Base-by-base conservation (phyloP, 2,329 filamentous ascomycete genomes). In the Cordyceps pruinosa region DNA sequence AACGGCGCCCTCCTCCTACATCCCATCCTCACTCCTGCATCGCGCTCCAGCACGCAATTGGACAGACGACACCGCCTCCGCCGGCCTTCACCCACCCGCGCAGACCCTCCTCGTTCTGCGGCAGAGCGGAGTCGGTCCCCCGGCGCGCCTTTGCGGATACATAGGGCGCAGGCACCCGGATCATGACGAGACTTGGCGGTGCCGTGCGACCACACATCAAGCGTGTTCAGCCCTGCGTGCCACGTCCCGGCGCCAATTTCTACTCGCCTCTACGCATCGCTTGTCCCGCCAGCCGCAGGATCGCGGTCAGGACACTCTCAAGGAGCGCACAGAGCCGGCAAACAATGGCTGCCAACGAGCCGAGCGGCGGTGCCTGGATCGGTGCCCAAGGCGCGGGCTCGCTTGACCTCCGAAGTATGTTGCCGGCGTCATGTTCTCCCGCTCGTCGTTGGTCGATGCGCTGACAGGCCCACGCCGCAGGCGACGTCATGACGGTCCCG, bases 401-500 rank as follows among this genome's bases (percentile, higher is more conserved):
- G 15, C 69, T 72, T 53, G 73, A 76, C 58, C 62, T 76, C 28
- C 65, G 73, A 59, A 76, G 73, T 75, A 62, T 62, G 71, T 60
- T 9, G 15, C 15, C 19, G 4, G 3, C 6, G 7, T 30, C 28
- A 28, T 15, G 21, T n/a, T 15, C 25, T 15, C 8, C 5, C 6
- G 4, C 8, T 42, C 15, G 12, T 26, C 28, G 28, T 10, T 32
- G 28, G 28, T 32, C 28, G 6, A 10, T 10, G 28, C 28, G 37
- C 37, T 41, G n/a, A 41, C 19, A 12, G 2, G 6, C 4, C 12
- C n/a, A 9, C 2, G 6, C 19, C 10, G 26, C 48, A 79, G 78
- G 78, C 60, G 79, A 82, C 65, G 75, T 74, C 25, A 75, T 79
- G 71, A 95, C 90, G 4, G 88, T 86, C 1, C 90, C 90, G 1